A percentile compares a stretch with the other conserved stretches of the same genome.
These are phyloP conservation scores for Colletotrichum theobromicola DNA, from an alignment of 2,329 filamentous ascomycete genomes.

Conservation along the genomic window DNA sequence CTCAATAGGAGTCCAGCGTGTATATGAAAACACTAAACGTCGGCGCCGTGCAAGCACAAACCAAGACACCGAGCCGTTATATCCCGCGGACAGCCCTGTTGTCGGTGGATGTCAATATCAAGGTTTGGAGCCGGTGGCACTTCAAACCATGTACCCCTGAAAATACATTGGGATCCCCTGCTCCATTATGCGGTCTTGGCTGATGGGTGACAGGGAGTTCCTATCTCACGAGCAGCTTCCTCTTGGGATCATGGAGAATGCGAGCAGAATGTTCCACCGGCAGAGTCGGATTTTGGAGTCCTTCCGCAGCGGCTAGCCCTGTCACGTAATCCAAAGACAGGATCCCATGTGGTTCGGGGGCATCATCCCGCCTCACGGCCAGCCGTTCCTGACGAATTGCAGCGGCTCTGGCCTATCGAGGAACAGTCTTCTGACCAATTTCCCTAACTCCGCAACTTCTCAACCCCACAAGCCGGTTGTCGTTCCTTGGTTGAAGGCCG, in stretches of 20 bases:
- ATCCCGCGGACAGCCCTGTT: neutral
- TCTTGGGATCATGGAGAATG: neutral
- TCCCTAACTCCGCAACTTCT: neutral
- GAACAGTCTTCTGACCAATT: neutral
- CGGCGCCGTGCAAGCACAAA: neutral
- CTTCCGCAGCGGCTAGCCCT: neutral
- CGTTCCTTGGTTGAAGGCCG: neutral
- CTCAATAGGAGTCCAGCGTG: neutral
- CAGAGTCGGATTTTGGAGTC: neutral
- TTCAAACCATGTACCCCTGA: neutral
- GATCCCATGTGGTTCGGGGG: neutral
- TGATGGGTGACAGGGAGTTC: neutral
- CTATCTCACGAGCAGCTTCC: neutral
- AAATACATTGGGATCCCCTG: neutral
- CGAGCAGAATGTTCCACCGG: neutral
- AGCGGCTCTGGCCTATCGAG: neutral
- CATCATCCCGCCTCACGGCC: neutral
- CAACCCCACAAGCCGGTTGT: neutral
- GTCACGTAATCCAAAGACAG: neutral
- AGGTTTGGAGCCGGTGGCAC: neutral
- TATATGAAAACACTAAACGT: neutral
- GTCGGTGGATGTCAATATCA: neutral
- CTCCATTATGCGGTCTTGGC: neutral
- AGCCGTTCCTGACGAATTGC: neutral
- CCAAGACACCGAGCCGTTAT: neutral